These are phyloP conservation scores for Monilinia fructigena DNA, from an alignment of 2,329 filamentous ascomycete species.

Conservation along the genomic window DNA sequence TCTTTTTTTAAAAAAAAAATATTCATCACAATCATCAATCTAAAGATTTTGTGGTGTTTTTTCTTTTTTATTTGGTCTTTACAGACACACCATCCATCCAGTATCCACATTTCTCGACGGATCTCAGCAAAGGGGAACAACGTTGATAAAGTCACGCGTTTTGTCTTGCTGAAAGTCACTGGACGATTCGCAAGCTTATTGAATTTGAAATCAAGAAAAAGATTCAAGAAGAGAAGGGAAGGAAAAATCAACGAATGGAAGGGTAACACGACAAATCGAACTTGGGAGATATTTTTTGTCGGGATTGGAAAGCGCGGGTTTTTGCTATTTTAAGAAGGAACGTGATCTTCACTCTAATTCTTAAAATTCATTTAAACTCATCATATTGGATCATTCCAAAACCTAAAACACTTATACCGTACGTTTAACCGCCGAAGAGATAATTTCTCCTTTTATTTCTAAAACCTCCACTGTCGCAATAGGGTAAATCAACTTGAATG, in stretches of 20 bases:
- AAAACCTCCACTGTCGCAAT: slow-evolving; percentile 14
- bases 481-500: slow-evolving; percentile 19
- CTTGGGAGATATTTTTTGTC: not conserved
- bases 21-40: slow-evolving; percentile 1
- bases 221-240: not conserved
- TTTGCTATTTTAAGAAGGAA: slow-evolving; percentile 1
- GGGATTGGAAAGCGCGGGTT: slow-evolving; percentile 7
- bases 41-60: not conserved
- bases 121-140: slow-evolving; percentile 8
- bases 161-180: not conserved
- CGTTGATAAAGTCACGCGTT: slow-evolving; percentile 20
- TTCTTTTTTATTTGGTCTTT: not conserved
- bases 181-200: not conserved
- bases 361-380: not conserved
- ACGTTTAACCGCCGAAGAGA: slow-evolving; percentile 22
- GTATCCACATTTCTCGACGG: slow-evolving; percentile 15
- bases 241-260: slow-evolving; percentile 2
- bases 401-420: slow-evolving; percentile 15
- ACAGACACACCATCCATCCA: slow-evolving; percentile 1
- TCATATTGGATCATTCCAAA: not conserved
- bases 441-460: slow-evolving; percentile 8
- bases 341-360: slow-evolving; percentile 5
- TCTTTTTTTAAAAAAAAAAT: not conserved
- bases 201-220: not conserved
- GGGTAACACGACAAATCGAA: slow-evolving; percentile 3